Evolutionary conservation across 768 basidiomycete species (phyloP).

Genomic region (Paxillus involutus): DNA sequence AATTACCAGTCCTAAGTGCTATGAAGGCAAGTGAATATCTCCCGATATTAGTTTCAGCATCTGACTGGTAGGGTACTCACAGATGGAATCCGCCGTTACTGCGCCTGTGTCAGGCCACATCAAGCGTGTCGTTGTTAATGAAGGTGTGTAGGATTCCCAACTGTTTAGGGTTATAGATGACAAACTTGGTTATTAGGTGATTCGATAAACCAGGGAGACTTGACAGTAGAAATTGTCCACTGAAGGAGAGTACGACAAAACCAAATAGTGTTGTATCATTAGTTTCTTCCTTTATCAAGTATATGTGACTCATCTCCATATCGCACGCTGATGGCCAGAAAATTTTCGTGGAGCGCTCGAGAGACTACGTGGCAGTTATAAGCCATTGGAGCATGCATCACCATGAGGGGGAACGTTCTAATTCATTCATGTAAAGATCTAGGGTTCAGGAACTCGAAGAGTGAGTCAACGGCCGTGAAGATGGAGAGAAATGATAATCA

Average conservation of each 20-base stretch:
- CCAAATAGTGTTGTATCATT: constrained; percentile 14
- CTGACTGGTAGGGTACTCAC: constrained; percentile 20
- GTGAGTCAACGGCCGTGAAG: background rate
- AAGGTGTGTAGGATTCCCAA: constrained; percentile 50
- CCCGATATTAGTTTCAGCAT: background rate
- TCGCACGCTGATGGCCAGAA: background rate
- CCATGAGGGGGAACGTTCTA: background rate
- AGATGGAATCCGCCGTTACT: constrained; percentile 98
- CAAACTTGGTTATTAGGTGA: constrained; percentile 56
- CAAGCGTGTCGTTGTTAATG: constrained; percentile 88
- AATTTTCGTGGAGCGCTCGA: background rate
- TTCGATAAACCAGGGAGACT: constrained; percentile 92
- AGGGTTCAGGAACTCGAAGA: background rate
- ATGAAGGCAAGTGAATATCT: constrained; percentile 74
- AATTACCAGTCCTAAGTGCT: constrained; percentile 76
- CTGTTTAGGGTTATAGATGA: background rate
- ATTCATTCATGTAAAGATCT: background rate
- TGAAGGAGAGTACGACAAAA: constrained; percentile 28
- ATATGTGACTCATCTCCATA: constrained; percentile 1
- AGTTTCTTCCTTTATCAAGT: constrained; percentile 5
- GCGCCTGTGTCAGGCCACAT: constrained; percentile 96
- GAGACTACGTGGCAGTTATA: background rate
- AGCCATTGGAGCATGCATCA: background rate
- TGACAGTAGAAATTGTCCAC: constrained; percentile 86
- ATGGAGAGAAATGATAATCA: background rate